A percentile compares a stretch with the other conserved stretches of the same genome.
Evolutionary conservation across 1,284 basidiomycete genomes (phyloP).

Genomic region (Apiotrichum gamsii): DNA sequence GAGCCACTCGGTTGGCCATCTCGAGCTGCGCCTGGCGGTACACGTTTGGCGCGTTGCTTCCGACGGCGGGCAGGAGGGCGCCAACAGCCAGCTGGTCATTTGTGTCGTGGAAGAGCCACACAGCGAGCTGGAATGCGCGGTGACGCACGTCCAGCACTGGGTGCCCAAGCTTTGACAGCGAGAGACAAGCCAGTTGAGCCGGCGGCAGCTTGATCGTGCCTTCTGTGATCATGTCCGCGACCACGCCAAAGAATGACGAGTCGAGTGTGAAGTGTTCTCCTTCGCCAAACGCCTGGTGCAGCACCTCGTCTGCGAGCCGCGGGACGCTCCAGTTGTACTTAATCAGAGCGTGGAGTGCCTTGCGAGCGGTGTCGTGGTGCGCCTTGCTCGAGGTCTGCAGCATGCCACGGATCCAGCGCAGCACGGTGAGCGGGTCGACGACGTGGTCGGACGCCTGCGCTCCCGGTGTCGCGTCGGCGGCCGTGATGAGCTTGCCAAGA

Average conservation of each 20-base stretch:
- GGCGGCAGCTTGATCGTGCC: slow-evolving; percentile 53
- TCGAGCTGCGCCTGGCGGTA: slow-evolving; percentile 75
- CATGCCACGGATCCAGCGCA: slow-evolving; percentile 50
- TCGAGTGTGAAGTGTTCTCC: slow-evolving; percentile 47
- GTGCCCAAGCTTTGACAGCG: slow-evolving; percentile 79
- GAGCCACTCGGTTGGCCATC: slow-evolving; percentile 70
- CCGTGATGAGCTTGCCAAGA: slow-evolving; percentile 51
- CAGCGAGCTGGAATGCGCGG: slow-evolving; percentile 73
- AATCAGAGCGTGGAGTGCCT: slow-evolving; percentile 69
- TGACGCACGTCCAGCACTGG: slow-evolving; percentile 61
- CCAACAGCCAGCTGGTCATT: slow-evolving; percentile 52
- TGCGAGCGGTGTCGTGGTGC: slow-evolving; percentile 50
- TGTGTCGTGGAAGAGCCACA: slow-evolving; percentile 57
- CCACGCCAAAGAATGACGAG: slow-evolving; percentile 66
- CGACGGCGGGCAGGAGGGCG: slow-evolving; percentile 68
- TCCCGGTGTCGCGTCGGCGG: slow-evolving; percentile 32
- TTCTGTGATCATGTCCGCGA: slow-evolving; percentile 57
- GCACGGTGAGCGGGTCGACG: slow-evolving; percentile 46
- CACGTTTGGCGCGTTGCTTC: slow-evolving; percentile 66
- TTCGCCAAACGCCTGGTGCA: slow-evolving; percentile 66
- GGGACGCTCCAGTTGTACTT: slow-evolving; percentile 57
- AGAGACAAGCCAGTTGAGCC: slow-evolving; percentile 71
- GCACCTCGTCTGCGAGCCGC: slow-evolving; percentile 62
- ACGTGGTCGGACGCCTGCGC: slow-evolving; percentile 34
- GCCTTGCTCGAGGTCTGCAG: slow-evolving; percentile 42